Evolutionary conservation across 1,139 yeast species (phyloP).

Genomic region (Blastobotrys illinoisensis): DNA sequence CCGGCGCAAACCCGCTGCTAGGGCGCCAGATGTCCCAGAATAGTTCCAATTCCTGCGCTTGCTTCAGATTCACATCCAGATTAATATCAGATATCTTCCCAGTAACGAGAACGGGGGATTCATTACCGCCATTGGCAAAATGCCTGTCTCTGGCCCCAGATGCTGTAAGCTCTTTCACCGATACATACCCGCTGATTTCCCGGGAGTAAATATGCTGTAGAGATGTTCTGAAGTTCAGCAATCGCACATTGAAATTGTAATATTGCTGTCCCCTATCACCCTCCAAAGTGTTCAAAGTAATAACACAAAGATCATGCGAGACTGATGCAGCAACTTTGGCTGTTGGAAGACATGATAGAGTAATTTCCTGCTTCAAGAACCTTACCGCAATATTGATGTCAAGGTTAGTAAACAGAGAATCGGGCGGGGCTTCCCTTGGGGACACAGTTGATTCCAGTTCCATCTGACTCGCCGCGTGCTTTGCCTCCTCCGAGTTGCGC

Average conservation of each 20-base stretch:
- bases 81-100: conserved; percentile 52
- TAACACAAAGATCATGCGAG: conserved; percentile 57
- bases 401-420: conserved; percentile 36
- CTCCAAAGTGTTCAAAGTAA: conserved; percentile 52
- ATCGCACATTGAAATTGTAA: conserved; percentile 41
- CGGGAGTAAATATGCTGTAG: conserved; percentile 88
- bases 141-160: conserved; percentile 30
- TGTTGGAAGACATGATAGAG: conserved; percentile 84
- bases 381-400: conserved; percentile 61
- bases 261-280: conserved; percentile 35
- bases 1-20: conserved; percentile 11
- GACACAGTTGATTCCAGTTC: neutral
- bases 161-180: conserved; percentile 46
- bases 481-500: neutral
- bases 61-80: conserved; percentile 71
- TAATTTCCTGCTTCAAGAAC: conserved; percentile 66
- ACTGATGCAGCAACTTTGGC: conserved; percentile 89
- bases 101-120: conserved; percentile 36
- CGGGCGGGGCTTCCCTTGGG: neutral
- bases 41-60: conserved; percentile 76
- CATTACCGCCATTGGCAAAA: conserved; percentile 17
- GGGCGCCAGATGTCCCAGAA: conserved; percentile 86
- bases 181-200: conserved; percentile 74
- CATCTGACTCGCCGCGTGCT: neutral
- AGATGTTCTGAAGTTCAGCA: conserved; percentile 57